Percentiles rank a stretch among this genome's conserved stretches.
Conservation (phyloP, 2,329 filamentous ascomycete species). For the Xenoacremonium recifei region DNA sequence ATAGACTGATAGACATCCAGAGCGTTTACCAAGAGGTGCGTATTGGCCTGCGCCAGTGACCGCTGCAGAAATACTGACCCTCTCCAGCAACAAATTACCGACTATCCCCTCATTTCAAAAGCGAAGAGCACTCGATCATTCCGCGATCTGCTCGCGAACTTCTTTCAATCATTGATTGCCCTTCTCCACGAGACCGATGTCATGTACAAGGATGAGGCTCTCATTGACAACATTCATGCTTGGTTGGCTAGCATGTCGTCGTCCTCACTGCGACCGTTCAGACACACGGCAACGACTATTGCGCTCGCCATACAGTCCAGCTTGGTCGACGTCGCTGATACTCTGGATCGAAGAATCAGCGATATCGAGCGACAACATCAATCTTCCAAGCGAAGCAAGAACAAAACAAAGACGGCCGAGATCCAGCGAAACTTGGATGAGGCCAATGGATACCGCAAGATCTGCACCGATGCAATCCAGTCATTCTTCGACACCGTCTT, state of each 20-base stretch:
- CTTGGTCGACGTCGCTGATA: conserved; percentile 70
- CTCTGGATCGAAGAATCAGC: conserved; percentile 69
- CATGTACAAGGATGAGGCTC: conserved; percentile 71
- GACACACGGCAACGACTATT: conserved; percentile 88
- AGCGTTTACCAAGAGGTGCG: conserved; percentile 78
- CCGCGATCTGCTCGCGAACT: conserved; percentile 71
- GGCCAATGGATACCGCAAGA: conserved; percentile 66
- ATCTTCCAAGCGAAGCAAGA: conserved; percentile 68
- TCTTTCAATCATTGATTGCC: conserved; percentile 74
- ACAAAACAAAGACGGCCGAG: conserved; percentile 73
- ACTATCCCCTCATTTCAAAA: conserved; percentile 88
- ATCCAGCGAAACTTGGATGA: conserved; percentile 72
- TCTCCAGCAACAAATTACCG: conserved; percentile 68
- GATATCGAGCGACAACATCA: conserved; percentile 78
- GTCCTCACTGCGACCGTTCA: conserved; percentile 81
- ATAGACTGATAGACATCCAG: conserved; percentile 79
- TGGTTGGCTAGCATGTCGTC: conserved; percentile 94
- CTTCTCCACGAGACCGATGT: conserved; percentile 79
- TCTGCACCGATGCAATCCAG: conserved; percentile 69
- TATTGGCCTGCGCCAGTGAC: conserved; percentile 5
- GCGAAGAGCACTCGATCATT: conserved; percentile 75
- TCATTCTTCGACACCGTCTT: conserved; percentile 93
- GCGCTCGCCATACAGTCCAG: conserved; percentile 77
- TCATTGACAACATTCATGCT: conserved; percentile 85
- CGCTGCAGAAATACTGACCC: conserved; percentile 24